phyloP scores from a whole-genome alignment of 176 grass and related monocot genomes.

The Hyparrhenia diplandra region DNA sequence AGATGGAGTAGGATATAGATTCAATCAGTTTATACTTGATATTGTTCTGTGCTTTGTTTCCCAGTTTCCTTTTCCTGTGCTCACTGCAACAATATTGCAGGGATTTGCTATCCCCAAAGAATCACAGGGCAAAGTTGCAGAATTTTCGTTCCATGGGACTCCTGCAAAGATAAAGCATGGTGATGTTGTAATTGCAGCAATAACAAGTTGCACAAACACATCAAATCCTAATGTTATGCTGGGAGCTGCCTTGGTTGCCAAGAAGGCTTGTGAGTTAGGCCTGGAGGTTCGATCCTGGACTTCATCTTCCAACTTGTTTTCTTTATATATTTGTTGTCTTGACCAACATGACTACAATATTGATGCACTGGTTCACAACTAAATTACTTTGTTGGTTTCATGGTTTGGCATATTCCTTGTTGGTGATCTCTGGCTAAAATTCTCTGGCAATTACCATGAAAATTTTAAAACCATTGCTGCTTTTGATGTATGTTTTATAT shows the following conservation, averaged over 20 bases:
- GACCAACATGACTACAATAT: not conserved
- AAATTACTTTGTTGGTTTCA: not conserved
- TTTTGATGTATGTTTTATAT: not conserved
- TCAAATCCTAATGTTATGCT: slow-evolving; percentile 99
- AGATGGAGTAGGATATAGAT: not conserved
- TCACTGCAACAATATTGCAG: slow-evolving; percentile 43
- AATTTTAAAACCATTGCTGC: no score
- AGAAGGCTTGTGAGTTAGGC: slow-evolving; percentile 95
- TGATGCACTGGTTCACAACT: slow-evolving; percentile 9
- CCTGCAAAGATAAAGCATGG: slow-evolving; percentile 89
- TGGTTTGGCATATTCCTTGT: slow-evolving; percentile 4
- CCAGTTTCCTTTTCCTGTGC: not conserved
- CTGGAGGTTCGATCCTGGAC: slow-evolving; percentile 60
- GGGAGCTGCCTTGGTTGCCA: slow-evolving; percentile 92
- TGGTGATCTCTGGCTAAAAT: not conserved
- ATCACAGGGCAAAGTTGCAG: slow-evolving; percentile 76
- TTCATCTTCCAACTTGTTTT: not conserved
- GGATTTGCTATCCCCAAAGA: slow-evolving; percentile 98
- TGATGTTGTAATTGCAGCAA: slow-evolving; percentile 97
- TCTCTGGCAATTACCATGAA: not conserved
- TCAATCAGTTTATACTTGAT: not conserved
- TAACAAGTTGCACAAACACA: slow-evolving; percentile 98
- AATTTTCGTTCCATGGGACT: slow-evolving; percentile 82
- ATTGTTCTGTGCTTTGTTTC: slow-evolving; percentile 2
- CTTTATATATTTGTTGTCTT: not conserved